Percentiles rank a stretch among this genome's conserved stretches.
These are phyloP conservation scores for Gyromitra esculenta DNA, from an alignment of 2,329 filamentous ascomycete genomes.

Conservation along the genomic window DNA sequence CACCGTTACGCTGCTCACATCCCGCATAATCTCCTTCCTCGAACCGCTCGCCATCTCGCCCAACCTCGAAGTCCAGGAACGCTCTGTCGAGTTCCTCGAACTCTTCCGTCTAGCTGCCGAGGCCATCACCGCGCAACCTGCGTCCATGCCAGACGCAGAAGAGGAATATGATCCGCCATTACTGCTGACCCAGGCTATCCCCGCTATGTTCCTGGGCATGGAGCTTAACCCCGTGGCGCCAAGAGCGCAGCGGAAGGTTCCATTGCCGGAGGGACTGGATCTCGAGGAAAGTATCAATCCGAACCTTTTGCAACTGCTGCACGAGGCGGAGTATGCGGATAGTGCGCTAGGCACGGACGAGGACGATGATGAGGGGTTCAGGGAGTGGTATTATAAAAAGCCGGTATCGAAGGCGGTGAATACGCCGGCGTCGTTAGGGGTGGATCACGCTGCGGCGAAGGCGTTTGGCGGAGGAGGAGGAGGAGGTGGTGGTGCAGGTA, in stretches of 20 bases:
- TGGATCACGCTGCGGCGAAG: conserved; percentile 54
- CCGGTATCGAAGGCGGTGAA: conserved; percentile 39
- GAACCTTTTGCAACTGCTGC: conserved; percentile 74
- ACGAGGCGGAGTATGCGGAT: conserved; percentile 62
- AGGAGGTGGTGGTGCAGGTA: conserved; percentile 17
- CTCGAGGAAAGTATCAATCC: conserved; percentile 84
- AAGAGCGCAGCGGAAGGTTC: conserved; percentile 86
- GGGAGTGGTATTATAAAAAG: conserved; percentile 70
- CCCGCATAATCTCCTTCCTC: conserved; percentile 81
- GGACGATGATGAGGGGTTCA: conserved; percentile 73
- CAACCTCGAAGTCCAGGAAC: conserved; percentile 91
- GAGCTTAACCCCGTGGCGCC: conserved; percentile 90
- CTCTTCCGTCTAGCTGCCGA: conserved; percentile 87
- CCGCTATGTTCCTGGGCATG: conserved; percentile 83
- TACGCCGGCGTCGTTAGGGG: conserved; percentile 52
- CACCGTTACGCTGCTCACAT: conserved; percentile 78
- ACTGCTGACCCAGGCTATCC: conserved; percentile 88
- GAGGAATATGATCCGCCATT: conserved; percentile 74
- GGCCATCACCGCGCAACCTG: conserved; percentile 74
- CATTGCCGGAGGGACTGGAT: conserved; percentile 77
- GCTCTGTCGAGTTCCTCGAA: conserved; percentile 91
- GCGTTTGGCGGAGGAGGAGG: neutral
- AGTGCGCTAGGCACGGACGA: conserved; percentile 64
- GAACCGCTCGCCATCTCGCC: conserved; percentile 84
- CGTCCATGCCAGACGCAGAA: conserved; percentile 65